These are phyloP conservation scores for Brasenia schreberi DNA, from an alignment of 164 flowering plant genomes.

Conservation along the genomic window DNA sequence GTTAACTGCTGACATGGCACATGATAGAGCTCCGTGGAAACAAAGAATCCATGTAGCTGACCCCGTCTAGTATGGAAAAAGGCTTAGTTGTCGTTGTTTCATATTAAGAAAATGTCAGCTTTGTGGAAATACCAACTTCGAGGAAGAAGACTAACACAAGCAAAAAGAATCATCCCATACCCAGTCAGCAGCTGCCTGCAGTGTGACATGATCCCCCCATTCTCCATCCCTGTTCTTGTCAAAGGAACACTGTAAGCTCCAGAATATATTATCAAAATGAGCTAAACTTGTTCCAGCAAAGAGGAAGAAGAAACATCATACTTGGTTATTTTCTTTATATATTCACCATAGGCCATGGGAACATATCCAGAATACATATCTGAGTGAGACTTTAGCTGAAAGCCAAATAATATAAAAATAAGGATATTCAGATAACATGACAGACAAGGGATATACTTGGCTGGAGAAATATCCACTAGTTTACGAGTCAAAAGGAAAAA, in stretches of 20 bases:
- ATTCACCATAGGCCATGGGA: constrained; percentile 73
- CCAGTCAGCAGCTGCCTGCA: constrained; percentile 93
- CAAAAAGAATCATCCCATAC: constrained; percentile 21
- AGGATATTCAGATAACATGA: not conserved
- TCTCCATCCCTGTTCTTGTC: constrained; percentile 57
- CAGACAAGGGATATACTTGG: not conserved
- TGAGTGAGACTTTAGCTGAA: constrained; percentile 49
- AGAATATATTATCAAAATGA: not conserved
- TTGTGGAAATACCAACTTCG: not conserved
- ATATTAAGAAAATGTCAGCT: not conserved
- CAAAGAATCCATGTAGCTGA: too few relatives aligned
- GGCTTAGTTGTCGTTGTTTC: too few relatives aligned
- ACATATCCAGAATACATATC: constrained; percentile 77
- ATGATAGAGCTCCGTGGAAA: too few relatives aligned
- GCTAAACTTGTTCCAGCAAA: not conserved
- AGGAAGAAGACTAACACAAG: not conserved
- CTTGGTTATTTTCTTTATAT: constrained; percentile 78
- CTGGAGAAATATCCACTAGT: not conserved
- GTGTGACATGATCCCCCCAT: constrained; percentile 92
- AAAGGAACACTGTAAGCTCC: constrained; percentile 4
- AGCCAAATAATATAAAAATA: not conserved
- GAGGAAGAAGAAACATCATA: constrained; percentile 12
- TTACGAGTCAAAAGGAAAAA: not conserved
- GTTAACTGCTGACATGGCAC: too few relatives aligned
- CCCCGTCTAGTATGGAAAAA: too few relatives aligned